Evolutionary conservation across 345 rosid species (phyloP).

Genomic region (Linum usitatissimum): DNA sequence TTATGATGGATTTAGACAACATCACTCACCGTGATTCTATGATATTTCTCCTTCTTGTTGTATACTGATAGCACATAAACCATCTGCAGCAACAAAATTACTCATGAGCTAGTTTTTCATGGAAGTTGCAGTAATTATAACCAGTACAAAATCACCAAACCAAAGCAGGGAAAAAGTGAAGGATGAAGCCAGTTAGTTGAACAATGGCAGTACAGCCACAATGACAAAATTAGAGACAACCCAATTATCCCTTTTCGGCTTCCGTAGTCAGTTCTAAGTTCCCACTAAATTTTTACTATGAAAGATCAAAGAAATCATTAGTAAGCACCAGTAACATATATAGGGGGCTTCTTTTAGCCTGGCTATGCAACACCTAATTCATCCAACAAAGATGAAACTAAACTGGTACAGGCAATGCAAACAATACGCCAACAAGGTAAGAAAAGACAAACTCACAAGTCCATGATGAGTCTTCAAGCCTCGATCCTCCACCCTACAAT

Average conservation of each 20-base stretch:
- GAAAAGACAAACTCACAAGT: conserved; percentile 46
- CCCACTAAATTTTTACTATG: too few relatives aligned
- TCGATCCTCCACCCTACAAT: conserved; percentile 98
- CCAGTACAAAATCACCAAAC: not conserved
- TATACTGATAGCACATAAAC: conserved; percentile 83
- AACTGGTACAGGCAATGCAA: not conserved
- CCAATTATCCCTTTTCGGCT: too few relatives aligned
- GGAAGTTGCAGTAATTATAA: not conserved
- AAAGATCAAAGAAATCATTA: too few relatives aligned
- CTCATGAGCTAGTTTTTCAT: not conserved
- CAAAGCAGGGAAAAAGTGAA: too few relatives aligned
- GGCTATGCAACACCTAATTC: not conserved
- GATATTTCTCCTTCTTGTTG: conserved; percentile 87
- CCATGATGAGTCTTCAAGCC: conserved; percentile 99
- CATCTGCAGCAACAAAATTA: conserved; percentile 53
- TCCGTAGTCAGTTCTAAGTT: not conserved
- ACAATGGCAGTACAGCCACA: not conserved
- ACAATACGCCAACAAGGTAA: not conserved
- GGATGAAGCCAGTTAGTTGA: not conserved
- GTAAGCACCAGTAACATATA: not conserved
- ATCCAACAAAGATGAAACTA: not conserved
- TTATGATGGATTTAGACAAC: conserved; percentile 5
- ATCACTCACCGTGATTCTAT: conserved; percentile 64
- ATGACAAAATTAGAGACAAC: too few relatives aligned
- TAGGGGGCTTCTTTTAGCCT: not conserved